Conservation (phyloP, 108 stramenopile genomes). For the Hondaea fermentalgiana region DNA sequence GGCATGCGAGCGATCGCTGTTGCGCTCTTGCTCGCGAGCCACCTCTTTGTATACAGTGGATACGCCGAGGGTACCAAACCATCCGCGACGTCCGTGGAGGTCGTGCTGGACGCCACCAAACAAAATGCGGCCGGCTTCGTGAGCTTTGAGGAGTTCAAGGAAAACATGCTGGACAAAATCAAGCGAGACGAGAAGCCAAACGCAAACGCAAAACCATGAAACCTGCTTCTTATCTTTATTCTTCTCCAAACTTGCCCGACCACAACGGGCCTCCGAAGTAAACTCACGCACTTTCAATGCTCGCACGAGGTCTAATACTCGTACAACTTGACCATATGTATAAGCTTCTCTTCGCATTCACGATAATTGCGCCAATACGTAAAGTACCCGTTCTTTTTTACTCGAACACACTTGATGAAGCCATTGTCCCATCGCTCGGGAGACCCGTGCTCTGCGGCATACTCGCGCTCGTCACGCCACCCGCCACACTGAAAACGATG, state of each 20-base stretch:
- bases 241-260: too few relatives aligned
- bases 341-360: constrained; percentile 24
- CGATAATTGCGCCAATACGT: constrained; percentile 24
- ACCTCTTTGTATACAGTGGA: too few relatives aligned
- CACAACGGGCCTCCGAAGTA: too few relatives aligned
- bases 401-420: constrained; percentile 28
- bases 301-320: neutral
- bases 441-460: neutral
- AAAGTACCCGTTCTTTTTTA: constrained; percentile 27
- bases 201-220: too few relatives aligned
- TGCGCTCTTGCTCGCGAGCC: too few relatives aligned
- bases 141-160: neutral
- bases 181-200: neutral
- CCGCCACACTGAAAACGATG: constrained; percentile 18
- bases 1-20: too few relatives aligned
- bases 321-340: constrained; percentile 22
- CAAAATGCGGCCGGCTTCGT: neutral
- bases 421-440: constrained; percentile 24
- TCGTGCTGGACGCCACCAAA: neutral
- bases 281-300: too few relatives aligned
- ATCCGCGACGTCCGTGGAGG: neutral
- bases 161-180: neutral
- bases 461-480: constrained; percentile 16
- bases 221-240: too few relatives aligned
- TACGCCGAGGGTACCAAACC: too few relatives aligned